phyloP scores from a whole-genome alignment of 805 yeast species.

The Kodamaea nitidulidarum region DNA sequence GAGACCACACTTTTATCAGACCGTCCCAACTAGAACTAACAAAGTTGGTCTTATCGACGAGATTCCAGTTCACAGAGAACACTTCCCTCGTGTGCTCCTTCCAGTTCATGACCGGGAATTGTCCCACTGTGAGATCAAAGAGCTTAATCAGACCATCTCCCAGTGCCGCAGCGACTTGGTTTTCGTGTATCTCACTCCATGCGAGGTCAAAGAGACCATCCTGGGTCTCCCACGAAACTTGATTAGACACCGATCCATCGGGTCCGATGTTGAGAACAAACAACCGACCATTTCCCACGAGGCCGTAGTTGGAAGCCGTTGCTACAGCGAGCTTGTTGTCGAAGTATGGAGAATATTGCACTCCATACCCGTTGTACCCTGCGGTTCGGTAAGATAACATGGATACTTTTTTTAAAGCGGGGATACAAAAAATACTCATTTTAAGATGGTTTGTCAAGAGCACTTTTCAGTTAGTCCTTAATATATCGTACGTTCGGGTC shows the following conservation, averaged over 20 bases:
- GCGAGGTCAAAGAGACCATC: slow-evolving; percentile 86
- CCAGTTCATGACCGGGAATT: slow-evolving; percentile 71
- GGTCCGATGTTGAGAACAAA: slow-evolving; percentile 64
- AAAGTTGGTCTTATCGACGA: slow-evolving; percentile 63
- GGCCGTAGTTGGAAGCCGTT: slow-evolving; percentile 85
- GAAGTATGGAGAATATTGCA: slow-evolving; percentile 86
- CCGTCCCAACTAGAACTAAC: slow-evolving; percentile 93
- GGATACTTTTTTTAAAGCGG: neutral
- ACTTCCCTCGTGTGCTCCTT: slow-evolving; percentile 77
- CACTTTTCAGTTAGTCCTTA: too few species aligned
- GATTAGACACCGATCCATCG: slow-evolving; percentile 56
- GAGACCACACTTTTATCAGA: slow-evolving; percentile 73
- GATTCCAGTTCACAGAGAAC: slow-evolving; percentile 69
- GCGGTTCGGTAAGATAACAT: slow-evolving; percentile 73
- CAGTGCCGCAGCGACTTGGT: slow-evolving; percentile 74
- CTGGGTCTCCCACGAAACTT: slow-evolving; percentile 75
- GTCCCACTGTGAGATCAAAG: slow-evolving; percentile 65
- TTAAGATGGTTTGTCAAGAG: too few species aligned
- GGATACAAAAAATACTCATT: too few species aligned
- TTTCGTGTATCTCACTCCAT: slow-evolving; percentile 90
- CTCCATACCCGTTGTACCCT: slow-evolving; percentile 84
- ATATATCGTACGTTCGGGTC: too few species aligned
- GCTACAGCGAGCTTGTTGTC: slow-evolving; percentile 90
- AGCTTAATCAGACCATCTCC: slow-evolving; percentile 89
- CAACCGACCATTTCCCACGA: slow-evolving; percentile 90